Conservation (phyloP, 495 filamentous ascomycete species). For the Monascus purpureus region DNA sequence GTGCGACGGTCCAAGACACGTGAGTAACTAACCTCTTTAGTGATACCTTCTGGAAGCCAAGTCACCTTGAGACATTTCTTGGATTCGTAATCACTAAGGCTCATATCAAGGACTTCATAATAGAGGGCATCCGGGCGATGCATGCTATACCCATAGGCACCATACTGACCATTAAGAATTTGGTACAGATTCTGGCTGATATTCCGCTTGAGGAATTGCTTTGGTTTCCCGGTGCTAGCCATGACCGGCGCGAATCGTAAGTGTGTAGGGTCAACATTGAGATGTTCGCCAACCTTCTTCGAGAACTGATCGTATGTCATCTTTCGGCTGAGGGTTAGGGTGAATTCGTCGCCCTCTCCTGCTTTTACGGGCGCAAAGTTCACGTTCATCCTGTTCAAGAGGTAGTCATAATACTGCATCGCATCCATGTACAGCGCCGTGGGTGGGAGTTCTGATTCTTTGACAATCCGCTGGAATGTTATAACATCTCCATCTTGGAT, state of each 20-base stretch:
- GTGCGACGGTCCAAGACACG: neutral
- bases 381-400: slow-evolving; percentile 68
- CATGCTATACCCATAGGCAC: slow-evolving; percentile 46
- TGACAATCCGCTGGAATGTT: slow-evolving; percentile 64
- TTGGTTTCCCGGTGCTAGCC: slow-evolving; percentile 55
- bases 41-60: slow-evolving; percentile 78
- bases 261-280: slow-evolving; percentile 71
- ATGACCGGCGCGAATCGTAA: slow-evolving; percentile 81
- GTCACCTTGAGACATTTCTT: slow-evolving; percentile 72
- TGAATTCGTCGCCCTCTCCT: slow-evolving; percentile 43
- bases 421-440: slow-evolving; percentile 48
- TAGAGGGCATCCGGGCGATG: slow-evolving; percentile 65
- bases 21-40: slow-evolving; percentile 56
- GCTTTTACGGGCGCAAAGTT: slow-evolving; percentile 26
- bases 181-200: slow-evolving; percentile 47
- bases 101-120: slow-evolving; percentile 89
- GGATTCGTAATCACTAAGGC: slow-evolving; percentile 79
- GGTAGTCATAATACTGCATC: slow-evolving; percentile 79
- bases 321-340: slow-evolving; percentile 64
- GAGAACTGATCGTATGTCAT: slow-evolving; percentile 83
- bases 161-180: slow-evolving; percentile 57
- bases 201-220: slow-evolving; percentile 58
- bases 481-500: slow-evolving; percentile 97
- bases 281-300: slow-evolving; percentile 68
- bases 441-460: slow-evolving; percentile 43